phyloP scores from a whole-genome alignment of 345 rosid species.

The Corchorus olitorius region DNA sequence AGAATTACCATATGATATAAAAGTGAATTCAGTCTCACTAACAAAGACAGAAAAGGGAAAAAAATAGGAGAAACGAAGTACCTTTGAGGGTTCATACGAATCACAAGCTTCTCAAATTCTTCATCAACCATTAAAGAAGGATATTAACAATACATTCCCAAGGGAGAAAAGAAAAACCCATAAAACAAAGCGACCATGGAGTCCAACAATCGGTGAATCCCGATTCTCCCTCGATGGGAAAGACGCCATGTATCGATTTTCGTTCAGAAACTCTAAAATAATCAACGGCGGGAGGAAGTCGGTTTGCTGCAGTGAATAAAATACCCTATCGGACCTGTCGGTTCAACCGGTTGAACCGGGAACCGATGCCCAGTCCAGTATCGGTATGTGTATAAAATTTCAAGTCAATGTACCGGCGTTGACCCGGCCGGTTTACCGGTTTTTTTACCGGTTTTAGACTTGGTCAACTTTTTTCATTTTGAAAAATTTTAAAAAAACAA shows the following conservation, averaged over 20 bases:
- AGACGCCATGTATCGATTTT: slow-evolving; percentile 88
- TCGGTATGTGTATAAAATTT: too few species aligned
- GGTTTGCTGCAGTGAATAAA: too few species aligned
- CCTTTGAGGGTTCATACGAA: slow-evolving; percentile 86
- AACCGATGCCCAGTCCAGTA: too few species aligned
- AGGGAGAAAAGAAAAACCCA: not conserved
- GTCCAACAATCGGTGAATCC: too few species aligned
- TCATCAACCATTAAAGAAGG: slow-evolving; percentile 51
- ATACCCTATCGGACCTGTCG: too few species aligned
- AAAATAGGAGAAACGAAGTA: slow-evolving; percentile 20
- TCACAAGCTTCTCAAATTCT: slow-evolving; percentile 74
- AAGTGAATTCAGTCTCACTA: not conserved
- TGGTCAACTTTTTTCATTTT: too few species aligned
- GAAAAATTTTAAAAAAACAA: too few species aligned
- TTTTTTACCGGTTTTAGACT: too few species aligned
- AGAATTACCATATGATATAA: not conserved
- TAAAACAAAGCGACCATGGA: not conserved
- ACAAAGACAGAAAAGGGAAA: not conserved
- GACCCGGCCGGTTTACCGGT: too few species aligned
- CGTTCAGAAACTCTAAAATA: slow-evolving; percentile 47
- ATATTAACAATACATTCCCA: slow-evolving; percentile 65
- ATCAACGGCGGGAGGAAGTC: slow-evolving; percentile 38
- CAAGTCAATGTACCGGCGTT: too few species aligned
- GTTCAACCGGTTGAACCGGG: too few species aligned
- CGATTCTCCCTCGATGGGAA: slow-evolving; percentile 89